Evolutionary conservation across 2,329 filamentous ascomycete species (phyloP).

Genomic region (Teratosphaeria nubilosa): DNA sequence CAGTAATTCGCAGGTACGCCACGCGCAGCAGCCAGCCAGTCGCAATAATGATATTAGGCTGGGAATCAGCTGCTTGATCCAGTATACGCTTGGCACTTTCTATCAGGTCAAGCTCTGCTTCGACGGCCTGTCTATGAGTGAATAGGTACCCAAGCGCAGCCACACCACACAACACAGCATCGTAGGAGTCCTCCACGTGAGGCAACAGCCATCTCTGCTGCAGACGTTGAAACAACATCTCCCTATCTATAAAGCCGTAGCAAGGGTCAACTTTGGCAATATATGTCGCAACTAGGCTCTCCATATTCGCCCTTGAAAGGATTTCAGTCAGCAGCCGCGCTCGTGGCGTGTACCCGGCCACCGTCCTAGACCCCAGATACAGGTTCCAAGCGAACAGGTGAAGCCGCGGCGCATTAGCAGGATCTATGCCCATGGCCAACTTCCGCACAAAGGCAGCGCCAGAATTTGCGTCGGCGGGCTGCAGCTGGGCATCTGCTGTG

Average conservation of each 20-base stretch:
- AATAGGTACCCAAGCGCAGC: constrained; percentile 43
- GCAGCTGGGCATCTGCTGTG: constrained; percentile 10
- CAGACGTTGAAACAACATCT: constrained; percentile 21
- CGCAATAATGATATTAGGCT: constrained; percentile 28
- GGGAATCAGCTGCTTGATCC: constrained; percentile 20
- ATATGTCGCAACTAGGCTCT: constrained; percentile 33
- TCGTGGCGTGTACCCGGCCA: constrained; percentile 5
- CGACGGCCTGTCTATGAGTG: constrained; percentile 30
- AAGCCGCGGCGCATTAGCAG: constrained; percentile 39
- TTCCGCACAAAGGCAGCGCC: constrained; percentile 43
- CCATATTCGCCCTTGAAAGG: constrained; percentile 37
- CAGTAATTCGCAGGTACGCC: constrained; percentile 42
- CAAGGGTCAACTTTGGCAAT: constrained; percentile 42
- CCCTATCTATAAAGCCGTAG: constrained; percentile 37
- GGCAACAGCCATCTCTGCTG: constrained; percentile 25
- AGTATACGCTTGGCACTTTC: constrained; percentile 36
- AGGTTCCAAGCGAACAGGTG: constrained; percentile 47
- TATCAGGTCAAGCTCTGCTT: constrained; percentile 35
- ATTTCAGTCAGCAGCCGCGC: constrained; percentile 31
- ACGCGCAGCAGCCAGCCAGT: constrained; percentile 43
- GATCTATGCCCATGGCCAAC: constrained; percentile 41
- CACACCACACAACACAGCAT: constrained; percentile 43
- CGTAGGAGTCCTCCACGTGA: constrained; percentile 22
- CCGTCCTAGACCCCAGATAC: constrained; percentile 11
- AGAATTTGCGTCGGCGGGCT: constrained; percentile 43